Conservation (phyloP, 2,329 filamentous ascomycete species). For the Arthrobotrys sphaeroides region DNA sequence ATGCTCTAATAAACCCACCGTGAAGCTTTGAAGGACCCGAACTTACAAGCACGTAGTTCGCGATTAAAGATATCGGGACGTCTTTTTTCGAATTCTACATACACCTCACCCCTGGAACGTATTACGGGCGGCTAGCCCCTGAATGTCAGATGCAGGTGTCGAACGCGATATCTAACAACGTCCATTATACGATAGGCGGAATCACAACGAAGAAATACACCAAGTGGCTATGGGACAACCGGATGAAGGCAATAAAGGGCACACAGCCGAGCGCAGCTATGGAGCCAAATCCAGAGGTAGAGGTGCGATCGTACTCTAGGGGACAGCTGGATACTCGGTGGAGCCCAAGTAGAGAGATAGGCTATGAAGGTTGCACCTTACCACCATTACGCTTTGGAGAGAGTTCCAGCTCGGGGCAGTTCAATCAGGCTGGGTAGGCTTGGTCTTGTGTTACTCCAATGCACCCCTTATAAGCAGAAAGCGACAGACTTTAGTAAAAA, state of each 20-base stretch:
- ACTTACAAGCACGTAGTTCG: not conserved
- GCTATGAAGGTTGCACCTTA: no score
- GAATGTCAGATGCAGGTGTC: not conserved
- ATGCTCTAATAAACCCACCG: not conserved
- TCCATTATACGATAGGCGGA: not conserved
- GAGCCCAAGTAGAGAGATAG: no score
- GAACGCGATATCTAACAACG: not conserved
- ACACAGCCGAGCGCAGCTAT: not conserved
- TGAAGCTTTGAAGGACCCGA: not conserved
- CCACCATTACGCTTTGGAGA: no score
- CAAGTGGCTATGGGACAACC: not conserved
- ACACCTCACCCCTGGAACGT: not conserved
- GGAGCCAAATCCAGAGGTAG: no score
- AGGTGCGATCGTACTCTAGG: no score
- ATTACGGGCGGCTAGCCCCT: not conserved
- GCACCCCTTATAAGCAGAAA: no score
- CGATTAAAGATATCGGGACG: not conserved
- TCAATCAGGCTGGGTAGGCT: no score
- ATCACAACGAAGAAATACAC: not conserved
- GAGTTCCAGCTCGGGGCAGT: no score
- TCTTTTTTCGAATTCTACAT: not conserved
- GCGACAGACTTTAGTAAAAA: no score
- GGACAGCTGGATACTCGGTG: no score
- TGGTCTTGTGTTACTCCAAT: no score
- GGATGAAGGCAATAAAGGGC: not conserved